Base-by-base conservation (phyloP, 306 rosid species). In the Styphnolobium japonicum region DNA sequence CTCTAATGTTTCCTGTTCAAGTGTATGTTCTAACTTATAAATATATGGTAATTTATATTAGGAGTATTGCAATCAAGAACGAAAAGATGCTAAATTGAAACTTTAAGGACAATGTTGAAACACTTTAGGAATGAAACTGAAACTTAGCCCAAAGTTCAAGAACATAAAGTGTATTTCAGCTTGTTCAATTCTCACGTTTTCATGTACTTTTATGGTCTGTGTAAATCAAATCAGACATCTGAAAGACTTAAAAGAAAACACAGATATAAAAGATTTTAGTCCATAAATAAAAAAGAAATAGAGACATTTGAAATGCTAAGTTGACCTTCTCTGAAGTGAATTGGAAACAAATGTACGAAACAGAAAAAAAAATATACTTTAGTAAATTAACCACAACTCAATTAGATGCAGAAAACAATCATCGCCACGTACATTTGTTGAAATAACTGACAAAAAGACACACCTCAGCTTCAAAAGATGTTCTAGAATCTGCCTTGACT, bases 391-490 rank as follows among this genome's bases (percentile, higher is more conserved):
- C 49, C 56, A 71, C 40, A 60, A 57, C 49, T 9, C 60, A 23
- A 52, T 45, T 27, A 78, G 48, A 62, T 27, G 56, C 23, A 22
- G 12, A 63, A 73, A 51, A 49, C 14, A 61, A 27, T 33, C 0
- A 34, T 11, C 39, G 40, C 42, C 12, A 52, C 49, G 22, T 12
- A 42, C 34, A 70, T 16, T 75, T 42, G 14, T 34, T 58, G 42
- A 66, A 86, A 76, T 10, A 43, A 48, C 51, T 56, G 56, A 75
- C 45, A 18, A 29, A 39, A 23, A 77, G 75, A 70, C 88, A 83
- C 72, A 92, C 99, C 98, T 96, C 99, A 29, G 99, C 98, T 86
- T 93, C 99, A 80, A 96, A 85, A 65, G 99, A 96, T 57, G 99
- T 96, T 85, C 97, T 96, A 18, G 98, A 85, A 80, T 93, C 99